Evolutionary conservation across 495 filamentous ascomycete species (phyloP).

Genomic region (Pseudoneurospora amorphoporcata): DNA sequence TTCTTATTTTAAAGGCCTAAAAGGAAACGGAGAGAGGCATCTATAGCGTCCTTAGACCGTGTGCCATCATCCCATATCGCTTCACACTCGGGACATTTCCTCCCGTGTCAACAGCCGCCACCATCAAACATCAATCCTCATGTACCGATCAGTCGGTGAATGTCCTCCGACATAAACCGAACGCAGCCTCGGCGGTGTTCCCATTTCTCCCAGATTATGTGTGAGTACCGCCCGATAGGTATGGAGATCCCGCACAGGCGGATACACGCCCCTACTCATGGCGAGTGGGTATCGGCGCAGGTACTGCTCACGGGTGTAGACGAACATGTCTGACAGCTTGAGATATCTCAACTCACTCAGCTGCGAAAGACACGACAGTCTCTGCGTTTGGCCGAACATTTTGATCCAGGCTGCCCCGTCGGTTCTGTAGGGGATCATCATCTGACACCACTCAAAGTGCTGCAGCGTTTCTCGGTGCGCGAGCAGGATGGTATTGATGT

Average conservation of each 20-base stretch:
- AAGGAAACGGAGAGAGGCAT: no score
- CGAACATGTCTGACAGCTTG: background rate
- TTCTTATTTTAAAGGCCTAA: no score
- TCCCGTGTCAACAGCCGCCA: background rate
- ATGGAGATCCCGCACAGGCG: background rate
- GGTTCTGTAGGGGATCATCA: background rate
- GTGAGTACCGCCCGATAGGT: background rate
- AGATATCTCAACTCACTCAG: background rate
- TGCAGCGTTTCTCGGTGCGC: background rate
- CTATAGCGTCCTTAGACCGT: no score
- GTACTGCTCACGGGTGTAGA: background rate
- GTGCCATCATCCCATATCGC: no score
- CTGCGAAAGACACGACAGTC: background rate
- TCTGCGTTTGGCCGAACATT: background rate
- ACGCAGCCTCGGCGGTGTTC: background rate
- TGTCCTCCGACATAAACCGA: background rate
- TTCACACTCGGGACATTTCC: no score
- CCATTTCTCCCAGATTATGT: background rate
- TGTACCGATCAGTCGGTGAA: background rate
- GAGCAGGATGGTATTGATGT: background rate
- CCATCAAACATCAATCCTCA: background rate
- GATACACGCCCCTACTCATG: background rate
- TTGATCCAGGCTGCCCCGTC: background rate
- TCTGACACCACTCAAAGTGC: background rate
- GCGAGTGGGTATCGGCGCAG: background rate